Evolutionary conservation across 1,284 basidiomycete genomes (phyloP).

Genomic region (Moesziomyces aphidis): DNA sequence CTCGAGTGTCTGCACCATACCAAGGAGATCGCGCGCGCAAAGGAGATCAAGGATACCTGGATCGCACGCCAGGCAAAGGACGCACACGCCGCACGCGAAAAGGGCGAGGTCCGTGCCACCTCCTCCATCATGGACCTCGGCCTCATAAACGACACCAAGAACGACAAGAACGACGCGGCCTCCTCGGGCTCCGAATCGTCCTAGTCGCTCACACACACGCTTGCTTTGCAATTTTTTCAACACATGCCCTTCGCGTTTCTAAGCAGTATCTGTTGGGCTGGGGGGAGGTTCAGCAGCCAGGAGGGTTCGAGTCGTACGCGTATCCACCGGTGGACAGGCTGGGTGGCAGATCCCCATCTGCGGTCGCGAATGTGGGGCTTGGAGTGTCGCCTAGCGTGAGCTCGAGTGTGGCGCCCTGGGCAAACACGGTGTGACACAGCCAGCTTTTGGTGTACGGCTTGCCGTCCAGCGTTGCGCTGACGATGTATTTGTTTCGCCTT

Average conservation of each 20-base stretch:
- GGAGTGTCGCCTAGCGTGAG: conserved; percentile 25
- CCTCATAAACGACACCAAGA: conserved; percentile 41
- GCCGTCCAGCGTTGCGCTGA: conserved; percentile 23
- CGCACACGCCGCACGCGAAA: conserved; percentile 50
- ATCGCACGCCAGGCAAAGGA: conserved; percentile 54
- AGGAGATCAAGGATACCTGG: conserved; percentile 60
- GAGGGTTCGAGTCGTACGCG: conserved; percentile 10
- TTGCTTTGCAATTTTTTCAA: background rate
- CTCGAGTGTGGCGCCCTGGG: conserved; percentile 22
- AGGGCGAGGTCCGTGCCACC: conserved; percentile 59
- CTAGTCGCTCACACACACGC: background rate
- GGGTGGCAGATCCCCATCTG: conserved; percentile 29
- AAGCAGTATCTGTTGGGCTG: background rate
- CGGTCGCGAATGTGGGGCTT: conserved; percentile 12
- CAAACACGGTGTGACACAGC: conserved; percentile 36
- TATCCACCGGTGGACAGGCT: conserved; percentile 38
- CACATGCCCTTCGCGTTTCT: no score
- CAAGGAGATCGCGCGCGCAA: conserved; percentile 74
- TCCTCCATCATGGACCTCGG: conserved; percentile 54
- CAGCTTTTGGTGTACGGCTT: conserved; percentile 36
- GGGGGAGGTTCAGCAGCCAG: conserved; percentile 26
- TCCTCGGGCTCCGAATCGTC: conserved; percentile 11
- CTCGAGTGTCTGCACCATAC: conserved; percentile 91
- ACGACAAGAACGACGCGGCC: background rate
- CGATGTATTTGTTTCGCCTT: conserved; percentile 46